Evolutionary conservation across 2,329 filamentous ascomycete genomes (phyloP).

Genomic region (Colletotrichum salicis): DNA sequence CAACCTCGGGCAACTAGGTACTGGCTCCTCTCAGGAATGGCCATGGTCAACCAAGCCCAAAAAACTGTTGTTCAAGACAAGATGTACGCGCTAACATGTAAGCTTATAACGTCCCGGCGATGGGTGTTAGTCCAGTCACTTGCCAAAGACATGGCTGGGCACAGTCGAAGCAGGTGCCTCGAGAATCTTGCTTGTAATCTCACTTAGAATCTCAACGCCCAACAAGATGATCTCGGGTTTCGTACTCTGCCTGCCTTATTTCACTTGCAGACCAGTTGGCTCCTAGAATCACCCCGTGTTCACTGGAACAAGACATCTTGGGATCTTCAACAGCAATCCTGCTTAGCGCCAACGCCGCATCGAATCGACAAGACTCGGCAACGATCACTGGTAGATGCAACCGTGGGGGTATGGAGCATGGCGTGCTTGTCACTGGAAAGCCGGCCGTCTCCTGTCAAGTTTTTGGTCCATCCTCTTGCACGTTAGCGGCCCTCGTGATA

Average conservation of each 20-base stretch:
- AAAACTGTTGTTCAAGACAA: neutral
- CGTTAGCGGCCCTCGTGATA: constrained; percentile 20
- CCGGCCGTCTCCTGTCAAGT: constrained; percentile 16
- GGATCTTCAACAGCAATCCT: neutral
- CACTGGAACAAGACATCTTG: neutral
- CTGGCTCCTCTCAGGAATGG: neutral
- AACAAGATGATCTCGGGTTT: neutral
- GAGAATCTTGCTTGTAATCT: neutral
- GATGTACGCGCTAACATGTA: neutral
- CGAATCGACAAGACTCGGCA: neutral
- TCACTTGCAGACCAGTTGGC: neutral
- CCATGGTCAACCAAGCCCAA: neutral
- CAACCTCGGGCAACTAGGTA: too few species aligned
- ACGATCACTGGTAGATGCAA: constrained; percentile 8
- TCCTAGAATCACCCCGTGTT: neutral
- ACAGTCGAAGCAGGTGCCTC: neutral
- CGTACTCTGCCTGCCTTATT: neutral
- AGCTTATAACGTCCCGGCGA: neutral
- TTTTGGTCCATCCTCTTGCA: constrained; percentile 9
- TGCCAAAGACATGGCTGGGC: neutral
- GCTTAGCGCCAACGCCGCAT: constrained; percentile 8
- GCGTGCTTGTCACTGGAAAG: constrained; percentile 17
- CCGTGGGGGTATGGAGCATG: constrained; percentile 9
- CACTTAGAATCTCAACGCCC: neutral
- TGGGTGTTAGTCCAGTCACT: neutral